Conservation (phyloP, 2,329 filamentous ascomycete genomes). For the Furcasterigmium furcatum region DNA sequence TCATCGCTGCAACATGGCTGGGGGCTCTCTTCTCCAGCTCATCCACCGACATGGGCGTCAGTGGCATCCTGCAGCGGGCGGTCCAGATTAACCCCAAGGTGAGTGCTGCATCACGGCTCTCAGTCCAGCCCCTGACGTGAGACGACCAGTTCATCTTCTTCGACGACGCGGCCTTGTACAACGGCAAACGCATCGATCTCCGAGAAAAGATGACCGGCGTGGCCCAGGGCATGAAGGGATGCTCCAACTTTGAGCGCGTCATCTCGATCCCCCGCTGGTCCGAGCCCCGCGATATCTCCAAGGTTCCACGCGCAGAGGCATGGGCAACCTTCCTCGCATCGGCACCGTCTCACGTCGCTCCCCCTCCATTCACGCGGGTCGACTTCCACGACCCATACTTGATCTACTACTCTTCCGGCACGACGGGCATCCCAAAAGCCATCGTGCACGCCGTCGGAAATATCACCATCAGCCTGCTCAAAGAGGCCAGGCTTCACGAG, state of each 20-base stretch:
- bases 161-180: constrained; percentile 77
- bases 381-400: constrained; percentile 73
- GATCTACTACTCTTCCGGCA: constrained; percentile 77
- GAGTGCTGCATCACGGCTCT: constrained; percentile 9
- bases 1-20: constrained; percentile 65
- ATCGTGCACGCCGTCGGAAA: constrained; percentile 77
- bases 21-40: constrained; percentile 74
- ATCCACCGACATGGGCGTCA: constrained; percentile 80
- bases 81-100: constrained; percentile 71
- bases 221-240: constrained; percentile 56
- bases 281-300: constrained; percentile 54
- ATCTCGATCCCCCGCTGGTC: constrained; percentile 66
- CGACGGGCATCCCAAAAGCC: constrained; percentile 80
- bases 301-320: constrained; percentile 44
- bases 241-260: constrained; percentile 58
- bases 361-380: constrained; percentile 55
- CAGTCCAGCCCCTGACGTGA: background rate
- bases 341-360: constrained; percentile 15
- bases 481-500: constrained; percentile 58
- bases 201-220: constrained; percentile 68
- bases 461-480: constrained; percentile 46
- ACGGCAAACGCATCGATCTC: constrained; percentile 71
- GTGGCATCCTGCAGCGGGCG: constrained; percentile 71
- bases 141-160: constrained; percentile 75
- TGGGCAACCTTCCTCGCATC: constrained; percentile 40